Evolutionary conservation across 2,329 filamentous ascomycete species (phyloP), one percentile per base, ranked within the genome.

Genomic region (Elsinoe arachidis): DNA sequence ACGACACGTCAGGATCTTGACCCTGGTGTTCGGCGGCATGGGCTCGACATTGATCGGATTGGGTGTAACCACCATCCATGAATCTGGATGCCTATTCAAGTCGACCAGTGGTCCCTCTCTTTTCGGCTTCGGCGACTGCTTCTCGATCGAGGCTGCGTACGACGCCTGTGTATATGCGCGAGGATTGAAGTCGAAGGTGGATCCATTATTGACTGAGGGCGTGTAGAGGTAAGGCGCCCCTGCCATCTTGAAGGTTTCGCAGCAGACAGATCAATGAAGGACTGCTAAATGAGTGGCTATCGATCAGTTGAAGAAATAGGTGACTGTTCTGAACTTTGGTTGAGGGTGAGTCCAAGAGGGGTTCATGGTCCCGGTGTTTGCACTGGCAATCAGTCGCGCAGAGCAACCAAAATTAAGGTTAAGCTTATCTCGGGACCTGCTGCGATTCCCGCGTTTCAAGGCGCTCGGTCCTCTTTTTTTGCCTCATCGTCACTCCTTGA

Each of bases 41-140:
- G 84, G 80, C 58, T 78, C 80, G 66, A 80, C 82, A 60, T 81
- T 76, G 56, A 77, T 77, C 56, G 80, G 81, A 60, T 82, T 81
- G 65, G 84, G 82, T 3, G 80, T 79, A 33, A 86, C 76, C 55
- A 87, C 79, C 63, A 80, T 74, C 65, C 87, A 87, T 62, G 84
- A 77, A 67, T 96, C 90, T 1, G 91, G 90, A 71, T 96, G 91
- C 58, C 82, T 80, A 70, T 95, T 93, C 77, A 96, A 87, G 59
- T 86, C 81, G 61, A 96, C 74, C 62, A 95, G 74, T 11, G 90
- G 90, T 0, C 90, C 90, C 55, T 87, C 78, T 44, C 78, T 80
- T 77, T 87, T 86, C 41, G 81, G 78, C 66, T 79, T 84, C 23
- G 73, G 76, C 39, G 71, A 68, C 33, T 74, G 76, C 34, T 70